Conservation (phyloP, 1,139 yeast genomes). For the Pneumocystis canis region DNA sequence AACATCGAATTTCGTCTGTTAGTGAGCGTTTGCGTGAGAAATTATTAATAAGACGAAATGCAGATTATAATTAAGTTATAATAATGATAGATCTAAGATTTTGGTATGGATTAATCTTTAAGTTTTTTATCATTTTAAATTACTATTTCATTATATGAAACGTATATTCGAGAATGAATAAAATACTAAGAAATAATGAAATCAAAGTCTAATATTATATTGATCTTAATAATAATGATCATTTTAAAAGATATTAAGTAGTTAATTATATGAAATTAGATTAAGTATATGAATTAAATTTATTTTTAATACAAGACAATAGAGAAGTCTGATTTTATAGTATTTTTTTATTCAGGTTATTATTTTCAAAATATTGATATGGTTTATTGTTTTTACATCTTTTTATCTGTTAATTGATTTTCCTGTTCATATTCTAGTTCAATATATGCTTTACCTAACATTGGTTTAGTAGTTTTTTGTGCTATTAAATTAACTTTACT, state of each 20-base stretch:
- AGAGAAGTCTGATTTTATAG: background rate
- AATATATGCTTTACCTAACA: background rate
- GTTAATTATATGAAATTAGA: background rate
- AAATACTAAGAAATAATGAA: background rate
- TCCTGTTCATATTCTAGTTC: background rate
- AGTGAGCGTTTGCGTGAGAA: background rate
- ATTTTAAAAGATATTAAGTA: background rate
- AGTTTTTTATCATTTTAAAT: background rate
- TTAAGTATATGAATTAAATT: too few species aligned
- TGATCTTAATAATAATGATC: background rate
- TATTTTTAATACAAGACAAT: too few species aligned
- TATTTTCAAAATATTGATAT: too few species aligned
- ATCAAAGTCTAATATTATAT: background rate
- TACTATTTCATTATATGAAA: background rate
- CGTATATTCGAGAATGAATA: background rate
- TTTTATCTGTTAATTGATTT: background rate
- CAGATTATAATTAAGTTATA: background rate
- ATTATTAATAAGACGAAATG: background rate
- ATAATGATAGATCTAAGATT: background rate
- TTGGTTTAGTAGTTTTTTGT: background rate
- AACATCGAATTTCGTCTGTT: background rate
- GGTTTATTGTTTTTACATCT: background rate
- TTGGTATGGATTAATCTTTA: background rate
- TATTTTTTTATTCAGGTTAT: background rate
- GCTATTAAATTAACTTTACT: background rate